Evolutionary conservation across 2,329 filamentous ascomycete species (phyloP), one percentile per base, ranked within the genome.

Genomic region (Talaromyces albobiverticillius): DNA sequence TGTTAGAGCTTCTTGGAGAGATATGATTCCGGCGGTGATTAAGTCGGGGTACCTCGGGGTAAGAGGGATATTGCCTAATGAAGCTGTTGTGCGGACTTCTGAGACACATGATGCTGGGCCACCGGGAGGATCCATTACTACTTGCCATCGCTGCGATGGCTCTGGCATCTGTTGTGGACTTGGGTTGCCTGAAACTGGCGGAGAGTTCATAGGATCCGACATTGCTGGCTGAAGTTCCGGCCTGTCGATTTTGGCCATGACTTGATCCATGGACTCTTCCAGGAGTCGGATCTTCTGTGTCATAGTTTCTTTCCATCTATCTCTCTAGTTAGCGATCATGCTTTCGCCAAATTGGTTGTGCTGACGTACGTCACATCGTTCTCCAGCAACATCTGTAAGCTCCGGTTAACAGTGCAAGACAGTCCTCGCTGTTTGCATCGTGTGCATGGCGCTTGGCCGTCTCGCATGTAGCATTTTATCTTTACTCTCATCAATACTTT

Each of bases 1-100:
- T 14, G 66, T 62, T 25, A 74, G 69, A 5, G 75, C 76, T 42
- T 76, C 72, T 46, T 74, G 69, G 4, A 73, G 48, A 20, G 67
- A 69, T n/a, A 79, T 59, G 1, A 75, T 56, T 1, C 76, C 76
- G 32, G 68, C 67, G 0, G 75, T 74, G 41, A 79, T 76, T 56
- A 79, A 71, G 57, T 78, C 76, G 14, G 55, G 54, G 9, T 47
- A 51, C 25, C 55, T 51, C n/a, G 60, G 41, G 4, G 11, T 45
- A n/a, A 46, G 48, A n/a, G n/a, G n/a, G 22, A 51, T 11, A 29
- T 53, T 34, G 29, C 43, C 56, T 14, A 47, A 54, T 9, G 51
- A 42, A 16, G 54, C 41, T 20, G 51, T 36, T 25, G 45, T 47
- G 11, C 59, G 45, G 36, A 56, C 48, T 23, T 60, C 60, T 3